Evolutionary conservation across 1,284 basidiomycete species (phyloP).

Genomic region (Trichosporon coremiiforme): DNA sequence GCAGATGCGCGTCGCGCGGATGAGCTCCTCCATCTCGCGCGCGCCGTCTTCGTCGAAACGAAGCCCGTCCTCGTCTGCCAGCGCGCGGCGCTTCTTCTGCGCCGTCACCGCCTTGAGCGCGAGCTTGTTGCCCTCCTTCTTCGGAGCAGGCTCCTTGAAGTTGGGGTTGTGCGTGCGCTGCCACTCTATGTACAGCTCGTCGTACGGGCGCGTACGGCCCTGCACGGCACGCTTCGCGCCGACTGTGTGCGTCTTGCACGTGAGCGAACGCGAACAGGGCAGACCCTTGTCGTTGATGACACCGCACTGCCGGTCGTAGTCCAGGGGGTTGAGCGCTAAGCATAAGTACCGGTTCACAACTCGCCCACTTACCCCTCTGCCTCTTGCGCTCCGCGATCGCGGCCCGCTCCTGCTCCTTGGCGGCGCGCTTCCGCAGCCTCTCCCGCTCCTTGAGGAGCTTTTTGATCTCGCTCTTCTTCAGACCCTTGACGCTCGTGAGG

Average conservation of each 20-base stretch:
- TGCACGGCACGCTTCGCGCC: conserved; percentile 90
- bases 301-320: conserved; percentile 92
- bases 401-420: conserved; percentile 61
- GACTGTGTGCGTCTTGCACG: conserved; percentile 98
- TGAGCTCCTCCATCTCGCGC: conserved; percentile 66
- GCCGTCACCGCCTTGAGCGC: conserved; percentile 23
- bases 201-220: conserved; percentile 82
- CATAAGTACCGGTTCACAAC: background rate
- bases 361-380: conserved; percentile 61
- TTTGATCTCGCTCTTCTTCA: conserved; percentile 51
- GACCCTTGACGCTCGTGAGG: conserved; percentile 36
- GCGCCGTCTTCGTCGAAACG: conserved; percentile 76
- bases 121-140: conserved; percentile 37
- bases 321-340: conserved; percentile 65
- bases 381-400: conserved; percentile 67
- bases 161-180: conserved; percentile 89
- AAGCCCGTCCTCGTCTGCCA: conserved; percentile 58
- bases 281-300: conserved; percentile 95
- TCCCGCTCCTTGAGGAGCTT: conserved; percentile 47
- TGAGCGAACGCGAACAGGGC: conserved; percentile 93
- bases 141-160: conserved; percentile 86
- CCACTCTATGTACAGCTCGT: conserved; percentile 88
- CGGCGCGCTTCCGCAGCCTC: conserved; percentile 67
- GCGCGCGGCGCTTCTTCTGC: conserved; percentile 41
- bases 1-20: conserved; percentile 63